Evolutionary conservation across 2,329 filamentous ascomycete species (phyloP), one percentile per base, ranked within the genome.

Genomic region (Tympanopsis confertula): DNA sequence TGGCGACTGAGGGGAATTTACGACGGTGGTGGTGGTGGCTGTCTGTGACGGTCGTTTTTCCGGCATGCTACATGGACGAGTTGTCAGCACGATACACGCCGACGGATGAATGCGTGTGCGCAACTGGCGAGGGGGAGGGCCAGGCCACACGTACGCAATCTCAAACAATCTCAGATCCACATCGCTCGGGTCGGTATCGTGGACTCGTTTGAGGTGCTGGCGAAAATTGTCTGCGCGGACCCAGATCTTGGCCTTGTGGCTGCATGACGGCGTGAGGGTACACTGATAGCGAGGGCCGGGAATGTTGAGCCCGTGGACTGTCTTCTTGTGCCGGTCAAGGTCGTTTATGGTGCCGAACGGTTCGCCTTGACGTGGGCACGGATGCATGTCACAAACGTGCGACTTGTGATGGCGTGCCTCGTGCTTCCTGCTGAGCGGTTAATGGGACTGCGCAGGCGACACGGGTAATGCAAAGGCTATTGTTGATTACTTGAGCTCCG

Each of bases 181-280:
- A 10, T 10, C 10, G 24, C 10, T 10, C 30, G 7, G 30, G 17
- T 7, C 15, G 13, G 15, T 53, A 0, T 45, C 43, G 53, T 94
- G 87, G 48, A 85, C 75, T 10, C 80, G 72, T 36, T 62, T 65
- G 35, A 94, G 67, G 52, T 95, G 88, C 24, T 80, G 76, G 42
- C 79, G 79, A 55, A 94, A 94, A 50, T 95, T 95, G 56, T 95
- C 88, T 37, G 79, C 65, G 17, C 88, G 74, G 1, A 82, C 81
- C 85, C 85, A 94, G 24, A 69, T 61, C 53, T 93, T 94, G 1
- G 62, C 63, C 43, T 66, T 78, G 19, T 63, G 70, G 18, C 60
- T 65, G 48, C 82, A 86, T 17, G n/a, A n/a, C n/a, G n/a, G n/a
- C n/a, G n/a, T n/a, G n/a, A n/a, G n/a, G n/a, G n/a, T n/a, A n/a